Conservation (phyloP, 192 early-diverging fungal species). For the Geranomyces variabilis region DNA sequence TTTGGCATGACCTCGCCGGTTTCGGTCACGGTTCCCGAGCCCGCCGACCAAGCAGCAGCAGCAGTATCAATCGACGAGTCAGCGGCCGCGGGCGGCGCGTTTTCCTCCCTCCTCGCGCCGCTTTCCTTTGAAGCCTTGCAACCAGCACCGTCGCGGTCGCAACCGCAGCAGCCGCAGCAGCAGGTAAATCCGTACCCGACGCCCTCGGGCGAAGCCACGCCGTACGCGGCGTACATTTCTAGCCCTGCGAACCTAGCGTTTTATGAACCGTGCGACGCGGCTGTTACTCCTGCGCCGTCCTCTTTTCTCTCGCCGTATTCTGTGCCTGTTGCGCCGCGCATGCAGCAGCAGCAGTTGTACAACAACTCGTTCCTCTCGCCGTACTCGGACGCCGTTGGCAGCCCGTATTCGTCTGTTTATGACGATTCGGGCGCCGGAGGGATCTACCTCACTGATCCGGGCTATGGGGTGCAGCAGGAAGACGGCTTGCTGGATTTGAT, state of each 20-base stretch:
- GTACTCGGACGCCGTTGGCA: background rate
- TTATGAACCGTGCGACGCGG: background rate
- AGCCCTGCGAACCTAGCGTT: background rate
- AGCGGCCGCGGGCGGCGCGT: too few species aligned
- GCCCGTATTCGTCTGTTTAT: background rate
- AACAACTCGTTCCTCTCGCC: slow-evolving; percentile 13
- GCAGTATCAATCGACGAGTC: too few species aligned
- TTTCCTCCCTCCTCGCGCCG: slow-evolving; percentile 15
- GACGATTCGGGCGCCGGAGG: background rate
- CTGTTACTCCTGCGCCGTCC: background rate
- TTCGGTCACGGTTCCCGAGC: too few species aligned
- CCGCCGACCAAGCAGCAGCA: background rate
- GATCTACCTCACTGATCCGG: background rate
- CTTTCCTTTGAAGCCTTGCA: slow-evolving; percentile 18
- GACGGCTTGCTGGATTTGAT: slow-evolving; percentile 8
- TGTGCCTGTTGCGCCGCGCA: background rate
- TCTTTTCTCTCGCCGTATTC: slow-evolving; percentile 3
- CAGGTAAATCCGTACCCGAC: slow-evolving; percentile 1
- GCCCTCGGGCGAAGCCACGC: slow-evolving; percentile 6
- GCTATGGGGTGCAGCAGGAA: slow-evolving; percentile 1
- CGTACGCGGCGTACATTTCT: background rate
- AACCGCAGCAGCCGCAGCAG: background rate
- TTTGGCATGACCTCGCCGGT: too few species aligned
- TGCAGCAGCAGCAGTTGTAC: too few species aligned
- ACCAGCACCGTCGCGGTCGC: background rate